Evolutionary conservation across 768 basidiomycete genomes (phyloP).

Genomic region (Hirschioporus abietinus): DNA sequence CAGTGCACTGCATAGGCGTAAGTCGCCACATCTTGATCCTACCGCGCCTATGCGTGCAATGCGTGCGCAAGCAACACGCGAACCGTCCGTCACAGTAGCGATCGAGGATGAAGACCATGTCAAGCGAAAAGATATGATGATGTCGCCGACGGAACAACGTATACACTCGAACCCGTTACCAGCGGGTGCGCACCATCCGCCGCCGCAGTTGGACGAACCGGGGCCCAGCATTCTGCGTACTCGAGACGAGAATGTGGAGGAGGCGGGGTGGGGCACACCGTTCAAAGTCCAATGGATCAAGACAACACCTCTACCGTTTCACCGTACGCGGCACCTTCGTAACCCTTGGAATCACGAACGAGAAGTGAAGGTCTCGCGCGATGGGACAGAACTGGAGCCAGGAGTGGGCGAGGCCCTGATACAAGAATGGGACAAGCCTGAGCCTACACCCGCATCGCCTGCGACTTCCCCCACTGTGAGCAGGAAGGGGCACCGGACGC

Average conservation of each 20-base stretch:
- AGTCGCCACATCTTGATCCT: constrained; percentile 27
- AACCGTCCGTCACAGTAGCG: constrained; percentile 11
- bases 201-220: not conserved
- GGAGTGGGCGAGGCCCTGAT: constrained; percentile 59
- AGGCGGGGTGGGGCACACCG: constrained; percentile 58
- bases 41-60: constrained; percentile 34
- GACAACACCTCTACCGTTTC: constrained; percentile 67
- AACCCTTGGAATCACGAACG: constrained; percentile 92
- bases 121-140: constrained; percentile 20
- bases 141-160: constrained; percentile 19
- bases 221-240: not conserved
- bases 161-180: not conserved
- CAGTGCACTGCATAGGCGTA: constrained; percentile 12
- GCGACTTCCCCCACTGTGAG: constrained; percentile 9
- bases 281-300: constrained; percentile 84
- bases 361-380: constrained; percentile 77
- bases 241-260: constrained; percentile 7
- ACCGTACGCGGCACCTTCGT: constrained; percentile 68
- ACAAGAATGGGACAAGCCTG: constrained; percentile 57
- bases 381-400: constrained; percentile 92
- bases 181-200: not conserved
- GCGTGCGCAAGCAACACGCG: constrained; percentile 13
- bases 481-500: constrained; percentile 5
- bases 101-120: constrained; percentile 20
- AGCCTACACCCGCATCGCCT: constrained; percentile 14